Evolutionary conservation across 768 basidiomycete genomes (phyloP), one percentile per base, ranked within the genome.

Genomic region (Lentinula lateritia): DNA sequence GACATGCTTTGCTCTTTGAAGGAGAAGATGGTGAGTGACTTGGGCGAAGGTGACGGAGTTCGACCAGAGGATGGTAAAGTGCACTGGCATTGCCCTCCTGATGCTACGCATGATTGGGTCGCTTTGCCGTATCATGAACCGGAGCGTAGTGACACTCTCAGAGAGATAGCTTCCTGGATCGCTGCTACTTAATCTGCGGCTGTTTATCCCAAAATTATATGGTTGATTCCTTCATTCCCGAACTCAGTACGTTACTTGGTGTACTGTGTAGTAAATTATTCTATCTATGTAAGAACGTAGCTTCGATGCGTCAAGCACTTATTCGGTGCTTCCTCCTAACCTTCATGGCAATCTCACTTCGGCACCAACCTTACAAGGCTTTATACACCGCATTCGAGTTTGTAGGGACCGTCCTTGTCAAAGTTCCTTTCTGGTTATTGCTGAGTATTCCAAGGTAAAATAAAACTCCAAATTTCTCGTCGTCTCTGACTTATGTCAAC

Each of bases 41-140:
- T 86, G 62, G 85, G 81, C 3, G 74, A 76, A 53, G 80, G 78
- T 23, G 66, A 76, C 62, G 76, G 76, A 1, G 67, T 74, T 2
- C 63, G 62, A 54, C 67, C 70, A 38, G 75, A 71, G 15, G 76
- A 81, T 34, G 76, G 75, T 38, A 76, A 76, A 57, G 76, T 85
- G 10, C 73, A 69, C 18, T 84, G 78, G 61, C 71, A 80, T 45
- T 84, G 84, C 65, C 78, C 74, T 2, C 72, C 75, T 18, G 84
- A 86, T 68, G 80, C 71, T 2, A 64, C 83, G 12, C 86, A 87
- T 68, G 84, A 85, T 59, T 83, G 80, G 67, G 57, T 86, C 12
- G 68, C 75, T 18, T 80, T 87, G 50, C 43, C 63, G 1, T 82
- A 77, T 75, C 78, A 80, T 64, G 81, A 84, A 62, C 83, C 84